Evolutionary conservation across 2,329 filamentous ascomycete genomes (phyloP).

Genomic region (Annulohypoxylon truncatum): DNA sequence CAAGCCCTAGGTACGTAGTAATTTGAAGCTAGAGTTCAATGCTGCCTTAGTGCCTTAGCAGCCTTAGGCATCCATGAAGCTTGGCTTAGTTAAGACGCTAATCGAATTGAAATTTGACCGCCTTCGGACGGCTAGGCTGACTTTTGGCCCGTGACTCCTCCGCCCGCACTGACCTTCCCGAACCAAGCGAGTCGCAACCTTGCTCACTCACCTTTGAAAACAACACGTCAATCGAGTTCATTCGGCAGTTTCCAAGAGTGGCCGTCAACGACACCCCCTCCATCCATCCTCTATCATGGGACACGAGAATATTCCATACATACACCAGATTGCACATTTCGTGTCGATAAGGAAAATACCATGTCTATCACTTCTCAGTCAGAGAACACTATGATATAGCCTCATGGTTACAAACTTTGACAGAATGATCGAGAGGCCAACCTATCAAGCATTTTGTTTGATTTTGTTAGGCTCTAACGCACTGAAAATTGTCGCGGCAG

Average conservation of each 20-base stretch:
- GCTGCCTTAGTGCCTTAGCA: background rate
- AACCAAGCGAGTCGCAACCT: constrained; percentile 25
- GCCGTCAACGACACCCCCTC: constrained; percentile 23
- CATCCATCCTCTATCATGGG: constrained; percentile 11
- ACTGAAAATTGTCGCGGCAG: constrained; percentile 19
- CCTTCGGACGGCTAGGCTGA: constrained; percentile 33
- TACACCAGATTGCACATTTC: constrained; percentile 9
- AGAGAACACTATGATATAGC: constrained; percentile 9
- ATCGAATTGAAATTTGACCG: constrained; percentile 32
- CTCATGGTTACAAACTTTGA: constrained; percentile 15
- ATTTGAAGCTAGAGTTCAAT: background rate
- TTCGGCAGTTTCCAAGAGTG: constrained; percentile 32
- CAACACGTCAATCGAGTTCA: constrained; percentile 40
- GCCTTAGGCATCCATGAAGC: background rate
- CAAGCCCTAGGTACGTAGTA: background rate
- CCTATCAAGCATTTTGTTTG: constrained; percentile 17
- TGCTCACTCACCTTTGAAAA: constrained; percentile 35
- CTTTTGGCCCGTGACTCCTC: constrained; percentile 26
- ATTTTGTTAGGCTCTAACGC: constrained; percentile 18
- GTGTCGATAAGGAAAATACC: background rate
- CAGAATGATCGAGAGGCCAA: constrained; percentile 8
- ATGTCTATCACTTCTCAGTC: background rate
- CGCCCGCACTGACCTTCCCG: constrained; percentile 32
- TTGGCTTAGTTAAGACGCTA: background rate
- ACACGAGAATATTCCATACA: constrained; percentile 18